Conservation (phyloP, 202 grass and related monocot genomes). For the Schoenoplectus tabernaemontani region DNA sequence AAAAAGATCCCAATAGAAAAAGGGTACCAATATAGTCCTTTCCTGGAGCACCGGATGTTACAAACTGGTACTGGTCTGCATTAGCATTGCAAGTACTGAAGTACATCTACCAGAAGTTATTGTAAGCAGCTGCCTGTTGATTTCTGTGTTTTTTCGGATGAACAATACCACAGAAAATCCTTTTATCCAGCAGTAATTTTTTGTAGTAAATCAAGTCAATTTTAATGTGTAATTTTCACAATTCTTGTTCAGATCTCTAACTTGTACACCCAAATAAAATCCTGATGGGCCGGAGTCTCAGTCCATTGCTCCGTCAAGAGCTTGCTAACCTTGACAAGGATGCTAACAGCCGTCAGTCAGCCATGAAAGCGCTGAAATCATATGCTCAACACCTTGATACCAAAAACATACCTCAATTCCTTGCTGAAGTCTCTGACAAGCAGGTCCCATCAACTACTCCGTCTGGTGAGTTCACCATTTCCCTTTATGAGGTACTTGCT, state of each 20-base stretch:
- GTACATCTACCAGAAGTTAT: neutral
- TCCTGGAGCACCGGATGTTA: neutral
- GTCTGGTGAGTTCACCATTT: slow-evolving; percentile 85
- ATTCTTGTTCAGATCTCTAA: neutral
- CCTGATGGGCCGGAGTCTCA: slow-evolving; percentile 62
- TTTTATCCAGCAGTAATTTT: neutral
- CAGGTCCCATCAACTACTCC: slow-evolving; percentile 25
- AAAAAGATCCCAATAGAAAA: too few species aligned
- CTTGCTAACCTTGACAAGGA: slow-evolving; percentile 88
- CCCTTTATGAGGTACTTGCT: slow-evolving; percentile 89
- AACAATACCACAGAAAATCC: neutral
- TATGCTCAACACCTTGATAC: slow-evolving; percentile 83
- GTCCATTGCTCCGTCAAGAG: slow-evolving; percentile 84
- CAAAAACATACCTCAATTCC: slow-evolving; percentile 74
- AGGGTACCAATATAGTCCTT: neutral
- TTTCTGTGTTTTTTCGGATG: neutral
- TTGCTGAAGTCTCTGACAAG: slow-evolving; percentile 84
- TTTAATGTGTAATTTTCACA: neutral
- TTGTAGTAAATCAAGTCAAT: neutral
- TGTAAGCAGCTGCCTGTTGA: neutral
- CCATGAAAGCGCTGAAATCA: slow-evolving; percentile 85
- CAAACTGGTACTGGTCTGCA: too few species aligned
- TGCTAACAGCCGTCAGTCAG: slow-evolving; percentile 65
- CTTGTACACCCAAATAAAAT: neutral
- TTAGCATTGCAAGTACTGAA: neutral